A percentile compares a stretch with the other conserved stretches of the same genome.
These are phyloP conservation scores for barley (Hordeum vulgare) DNA, from an alignment of 176 grass and related monocot species.

Conservation along the genomic window MorexV3_pseudomolecules_assembly NC_058518.1:514695193-514695692, in stretches of 20 bases:
- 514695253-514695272: slow-evolving; percentile 57
- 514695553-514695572: neutral
- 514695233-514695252: slow-evolving; percentile 59
- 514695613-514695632: neutral
- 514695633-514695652: neutral
- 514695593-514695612: neutral
- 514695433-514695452: slow-evolving; percentile 13
- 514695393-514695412: slow-evolving; percentile 35
- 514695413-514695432: slow-evolving; percentile 19
- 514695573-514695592: neutral
- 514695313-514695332: slow-evolving; percentile 14
- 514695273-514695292: slow-evolving; percentile 54
- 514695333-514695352: slow-evolving; percentile 16
- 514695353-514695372: slow-evolving; percentile 12
- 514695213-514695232: slow-evolving; percentile 66
- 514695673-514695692: slow-evolving; percentile 2
- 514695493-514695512: slow-evolving; percentile 2
- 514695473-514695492: slow-evolving; percentile 32
- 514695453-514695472: slow-evolving; percentile 26
- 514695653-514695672: neutral
- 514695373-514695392: slow-evolving; percentile 18
- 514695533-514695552: neutral
- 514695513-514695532: neutral
- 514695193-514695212: slow-evolving; percentile 48
- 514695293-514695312: slow-evolving; percentile 72